Evolutionary conservation across 331 rosid species (phyloP).

Genomic region (Quercus tomentella): DNA sequence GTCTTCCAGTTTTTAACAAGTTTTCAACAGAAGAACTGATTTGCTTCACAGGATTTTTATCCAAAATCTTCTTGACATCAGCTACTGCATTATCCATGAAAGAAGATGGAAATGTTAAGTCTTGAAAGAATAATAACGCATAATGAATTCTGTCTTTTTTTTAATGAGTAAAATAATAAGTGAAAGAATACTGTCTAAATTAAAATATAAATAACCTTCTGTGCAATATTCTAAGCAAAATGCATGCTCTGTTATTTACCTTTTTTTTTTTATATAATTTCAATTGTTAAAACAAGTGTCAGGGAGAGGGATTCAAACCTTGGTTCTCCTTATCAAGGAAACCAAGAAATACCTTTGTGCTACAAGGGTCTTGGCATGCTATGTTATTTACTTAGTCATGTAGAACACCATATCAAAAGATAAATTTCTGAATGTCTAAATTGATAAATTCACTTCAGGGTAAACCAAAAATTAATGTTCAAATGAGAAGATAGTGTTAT

Average conservation of each 20-base stretch:
- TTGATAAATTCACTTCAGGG: too few species aligned
- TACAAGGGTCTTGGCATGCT: too few species aligned
- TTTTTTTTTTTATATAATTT: too few species aligned
- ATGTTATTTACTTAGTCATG: neutral
- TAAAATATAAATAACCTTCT: neutral
- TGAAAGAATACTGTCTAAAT: neutral
- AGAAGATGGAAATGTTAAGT: constrained; percentile 16
- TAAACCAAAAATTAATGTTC: too few species aligned
- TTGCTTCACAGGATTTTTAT: constrained; percentile 47
- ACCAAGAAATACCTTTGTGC: too few species aligned
- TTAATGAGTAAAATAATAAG: too few species aligned
- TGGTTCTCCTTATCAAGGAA: too few species aligned
- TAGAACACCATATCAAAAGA: neutral
- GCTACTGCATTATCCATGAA: constrained; percentile 38
- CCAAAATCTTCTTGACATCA: constrained; percentile 59
- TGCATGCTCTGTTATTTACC: neutral
- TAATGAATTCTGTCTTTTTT: neutral
- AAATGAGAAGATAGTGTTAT: neutral
- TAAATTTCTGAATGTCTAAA: neutral
- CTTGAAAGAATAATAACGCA: constrained; percentile 1
- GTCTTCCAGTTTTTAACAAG: constrained; percentile 82
- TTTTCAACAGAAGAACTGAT: constrained; percentile 59
- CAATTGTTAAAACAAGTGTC: too few species aligned
- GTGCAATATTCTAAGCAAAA: neutral
- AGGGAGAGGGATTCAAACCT: too few species aligned